Evolutionary conservation across 148 eudicot species (phyloP).

Genomic region (Nepenthes gracilis): DNA sequence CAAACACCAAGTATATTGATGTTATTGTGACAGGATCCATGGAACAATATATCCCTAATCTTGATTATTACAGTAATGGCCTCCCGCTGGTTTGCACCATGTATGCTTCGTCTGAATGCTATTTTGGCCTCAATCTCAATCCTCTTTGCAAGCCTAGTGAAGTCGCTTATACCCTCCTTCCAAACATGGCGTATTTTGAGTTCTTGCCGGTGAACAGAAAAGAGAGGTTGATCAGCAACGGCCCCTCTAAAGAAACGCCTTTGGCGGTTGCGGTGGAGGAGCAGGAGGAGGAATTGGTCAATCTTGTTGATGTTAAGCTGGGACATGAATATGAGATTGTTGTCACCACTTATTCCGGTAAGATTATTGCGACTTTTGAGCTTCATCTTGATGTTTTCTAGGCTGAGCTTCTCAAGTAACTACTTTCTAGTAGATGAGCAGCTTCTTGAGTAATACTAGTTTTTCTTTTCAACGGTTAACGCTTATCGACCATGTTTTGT

Average conservation of each 20-base stretch:
- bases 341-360: slow-evolving; percentile 40
- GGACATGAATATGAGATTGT: slow-evolving; percentile 43
- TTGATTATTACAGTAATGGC: slow-evolving; percentile 28
- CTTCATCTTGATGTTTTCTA: background rate
- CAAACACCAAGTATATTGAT: slow-evolving; percentile 33
- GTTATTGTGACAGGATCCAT: slow-evolving; percentile 39
- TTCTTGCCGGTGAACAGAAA: slow-evolving; percentile 23
- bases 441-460: too few relatives aligned
- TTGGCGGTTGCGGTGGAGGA: slow-evolving; percentile 9
- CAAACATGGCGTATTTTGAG: slow-evolving; percentile 34
- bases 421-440: background rate
- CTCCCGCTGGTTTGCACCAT: slow-evolving; percentile 29
- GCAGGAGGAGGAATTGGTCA: slow-evolving; percentile 22
- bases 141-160: slow-evolving; percentile 32
- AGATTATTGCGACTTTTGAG: background rate
- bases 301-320: slow-evolving; percentile 31
- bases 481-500: too few relatives aligned
- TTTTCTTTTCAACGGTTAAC: too few relatives aligned
- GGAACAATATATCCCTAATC: slow-evolving; percentile 34
- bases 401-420: background rate
- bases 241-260: background rate
- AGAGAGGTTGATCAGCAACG: background rate
- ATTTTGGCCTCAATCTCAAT: slow-evolving; percentile 29
- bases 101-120: slow-evolving; percentile 34
- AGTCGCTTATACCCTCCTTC: slow-evolving; percentile 29